Conservation (phyloP, 768 basidiomycete genomes). For the Mrakia hoshinonis region DNA sequence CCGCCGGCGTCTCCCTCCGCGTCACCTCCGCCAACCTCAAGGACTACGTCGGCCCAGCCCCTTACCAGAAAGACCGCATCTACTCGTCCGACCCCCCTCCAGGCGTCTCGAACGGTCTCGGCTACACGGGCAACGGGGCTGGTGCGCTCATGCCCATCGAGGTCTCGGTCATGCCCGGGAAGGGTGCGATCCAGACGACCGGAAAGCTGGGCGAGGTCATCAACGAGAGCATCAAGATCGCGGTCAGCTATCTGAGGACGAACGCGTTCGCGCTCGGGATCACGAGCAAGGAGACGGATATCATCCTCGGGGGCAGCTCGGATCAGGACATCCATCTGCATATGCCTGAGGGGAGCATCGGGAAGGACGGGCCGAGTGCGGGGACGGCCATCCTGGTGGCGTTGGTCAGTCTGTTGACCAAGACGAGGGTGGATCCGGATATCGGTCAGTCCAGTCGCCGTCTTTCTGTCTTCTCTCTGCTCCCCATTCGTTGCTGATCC, state of each 20-base stretch:
- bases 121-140: conserved; percentile 91
- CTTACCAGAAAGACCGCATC: conserved; percentile 86
- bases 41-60: conserved; percentile 81
- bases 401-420: conserved; percentile 83
- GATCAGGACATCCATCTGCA: conserved; percentile 89
- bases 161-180: conserved; percentile 92
- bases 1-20: conserved; percentile 63
- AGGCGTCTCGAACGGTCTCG: conserved; percentile 89
- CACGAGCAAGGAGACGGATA: conserved; percentile 59
- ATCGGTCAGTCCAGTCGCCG: conserved; percentile 55
- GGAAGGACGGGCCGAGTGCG: conserved; percentile 86
- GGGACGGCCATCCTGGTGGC: conserved; percentile 89
- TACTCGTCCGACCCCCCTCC: conserved; percentile 71
- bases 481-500: neutral
- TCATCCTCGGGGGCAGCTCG: conserved; percentile 49
- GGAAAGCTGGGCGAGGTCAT: conserved; percentile 98
- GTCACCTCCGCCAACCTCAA: conserved; percentile 83
- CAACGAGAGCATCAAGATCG: conserved; percentile 90
- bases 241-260: conserved; percentile 81
- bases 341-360: conserved; percentile 73
- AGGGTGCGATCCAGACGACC: conserved; percentile 81
- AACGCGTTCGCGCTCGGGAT: conserved; percentile 85
- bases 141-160: conserved; percentile 97
- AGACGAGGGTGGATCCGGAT: conserved; percentile 71
- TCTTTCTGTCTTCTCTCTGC: neutral